phyloP scores from a whole-genome alignment of 345 rosid genomes.

The Ceriops tagal region DNA sequence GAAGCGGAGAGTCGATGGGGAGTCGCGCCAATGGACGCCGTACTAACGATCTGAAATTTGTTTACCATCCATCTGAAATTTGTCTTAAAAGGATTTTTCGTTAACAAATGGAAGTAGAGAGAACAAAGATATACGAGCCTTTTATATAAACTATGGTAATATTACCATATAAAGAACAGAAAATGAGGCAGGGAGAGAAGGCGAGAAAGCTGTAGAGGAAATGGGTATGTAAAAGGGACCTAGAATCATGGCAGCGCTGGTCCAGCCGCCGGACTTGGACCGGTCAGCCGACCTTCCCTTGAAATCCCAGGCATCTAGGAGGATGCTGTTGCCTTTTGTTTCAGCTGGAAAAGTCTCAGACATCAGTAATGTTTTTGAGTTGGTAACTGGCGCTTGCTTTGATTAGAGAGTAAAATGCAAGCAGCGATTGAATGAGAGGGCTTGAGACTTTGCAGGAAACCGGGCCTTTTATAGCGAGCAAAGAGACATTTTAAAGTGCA shows the following conservation, averaged over 20 bases:
- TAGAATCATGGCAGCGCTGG: conserved; percentile 85
- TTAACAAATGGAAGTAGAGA: neutral
- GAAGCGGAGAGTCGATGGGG: too few species aligned
- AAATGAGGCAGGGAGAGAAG: neutral
- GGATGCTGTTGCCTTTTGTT: conserved; percentile 39
- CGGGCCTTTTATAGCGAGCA: too few species aligned
- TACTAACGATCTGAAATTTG: neutral
- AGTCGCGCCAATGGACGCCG: too few species aligned
- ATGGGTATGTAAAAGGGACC: conserved; percentile 35
- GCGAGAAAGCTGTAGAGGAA: neutral
- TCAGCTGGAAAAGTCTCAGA: conserved; percentile 46
- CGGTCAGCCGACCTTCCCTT: conserved; percentile 72
- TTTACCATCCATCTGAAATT: too few species aligned
- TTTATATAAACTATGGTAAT: neutral
- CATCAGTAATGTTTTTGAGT: neutral
- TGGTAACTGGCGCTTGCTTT: too few species aligned
- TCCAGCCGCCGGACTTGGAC: conserved; percentile 81
- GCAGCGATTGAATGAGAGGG: too few species aligned
- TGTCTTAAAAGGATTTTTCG: neutral
- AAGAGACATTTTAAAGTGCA: too few species aligned
- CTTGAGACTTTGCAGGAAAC: too few species aligned
- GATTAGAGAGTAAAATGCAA: too few species aligned
- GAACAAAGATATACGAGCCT: neutral
- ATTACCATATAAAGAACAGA: neutral
- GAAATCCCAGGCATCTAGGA: conserved; percentile 90